Percentiles rank a stretch among this genome's conserved stretches.
These are phyloP conservation scores for Flueggea neowawraea DNA, from an alignment of 441 rosid genomes.

Conservation along the genomic window DNA sequence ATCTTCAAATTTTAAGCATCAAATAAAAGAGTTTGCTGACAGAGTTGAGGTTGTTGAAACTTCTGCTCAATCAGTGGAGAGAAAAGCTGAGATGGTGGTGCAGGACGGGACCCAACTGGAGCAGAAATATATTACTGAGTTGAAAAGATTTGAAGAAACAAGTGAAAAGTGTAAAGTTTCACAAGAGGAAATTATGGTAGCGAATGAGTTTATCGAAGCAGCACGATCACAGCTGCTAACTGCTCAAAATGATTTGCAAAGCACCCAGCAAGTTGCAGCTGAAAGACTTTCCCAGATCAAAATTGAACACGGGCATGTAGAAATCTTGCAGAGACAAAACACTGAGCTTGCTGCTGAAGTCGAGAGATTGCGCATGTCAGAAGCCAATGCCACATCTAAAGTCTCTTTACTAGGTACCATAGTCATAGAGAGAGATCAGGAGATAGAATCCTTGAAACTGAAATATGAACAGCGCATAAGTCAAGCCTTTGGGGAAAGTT, in stretches of 20 bases:
- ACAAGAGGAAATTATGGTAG: constrained; percentile 67
- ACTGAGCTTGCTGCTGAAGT: constrained; percentile 45
- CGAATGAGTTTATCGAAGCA: constrained; percentile 62
- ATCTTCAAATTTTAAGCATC: constrained; percentile 47
- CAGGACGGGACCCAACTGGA: constrained; percentile 67
- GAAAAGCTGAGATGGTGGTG: constrained; percentile 53
- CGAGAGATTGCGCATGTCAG: constrained; percentile 46
- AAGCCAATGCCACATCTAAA: constrained; percentile 55
- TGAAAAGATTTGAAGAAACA: constrained; percentile 64
- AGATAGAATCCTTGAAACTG: constrained; percentile 59
- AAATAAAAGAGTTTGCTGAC: constrained; percentile 49
- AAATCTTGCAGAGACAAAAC: constrained; percentile 58
- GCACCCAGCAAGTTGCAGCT: constrained; percentile 54
- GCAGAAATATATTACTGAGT: constrained; percentile 67
- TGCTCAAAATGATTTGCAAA: constrained; percentile 59
- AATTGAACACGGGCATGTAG: constrained; percentile 55
- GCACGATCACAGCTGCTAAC: constrained; percentile 60
- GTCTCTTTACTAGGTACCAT: constrained; percentile 61
- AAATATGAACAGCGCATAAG: constrained; percentile 67
- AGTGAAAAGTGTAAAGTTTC: constrained; percentile 59
- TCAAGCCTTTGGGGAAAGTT: constrained; percentile 50
- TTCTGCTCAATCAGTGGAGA: constrained; percentile 57
- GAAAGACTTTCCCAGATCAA: constrained; percentile 67
- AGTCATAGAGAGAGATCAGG: constrained; percentile 80
- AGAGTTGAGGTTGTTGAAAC: constrained; percentile 54